Base-by-base conservation (phyloP, 768 basidiomycete genomes). In the Holtermannia corniformis region DNA sequence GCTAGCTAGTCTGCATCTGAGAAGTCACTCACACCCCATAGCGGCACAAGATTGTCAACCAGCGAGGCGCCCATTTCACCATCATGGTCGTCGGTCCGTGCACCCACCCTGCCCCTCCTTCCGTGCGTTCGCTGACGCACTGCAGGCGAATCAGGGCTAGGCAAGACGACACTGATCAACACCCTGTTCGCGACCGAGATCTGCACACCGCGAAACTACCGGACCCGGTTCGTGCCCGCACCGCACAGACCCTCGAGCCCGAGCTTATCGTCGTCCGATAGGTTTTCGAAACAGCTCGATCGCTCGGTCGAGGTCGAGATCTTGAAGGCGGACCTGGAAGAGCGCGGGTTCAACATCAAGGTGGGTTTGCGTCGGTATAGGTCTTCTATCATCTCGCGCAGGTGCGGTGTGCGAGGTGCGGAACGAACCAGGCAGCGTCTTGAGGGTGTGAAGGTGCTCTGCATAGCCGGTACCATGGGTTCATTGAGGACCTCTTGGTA, bases 21-120 rank as follows among this genome's bases (percentile, higher is more conserved):
- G 44, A 37, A 46, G 51, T 59, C 65, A 51, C 62, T 55, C 43
- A 25, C 27, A 28, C 28, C 47, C 23, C 59, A 46, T 72, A 96
- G 92, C 84, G 87, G 78, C 95, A 99, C 79, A 96, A 96, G 80
- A 97, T 97, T 71, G 91, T 97, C 59, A 92, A 90, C 58, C 93
- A 96, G 78, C 84, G 79, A 68, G 95, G 95, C 56, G 89, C 86
- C 5, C 92, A 96, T 76, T 96, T 96, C 77, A 97, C 95, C 53
- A 82, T 99, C 67, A 99, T 99, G 95, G 95, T 96, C 43, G 92
- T 96, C 56, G 95, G 95, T 89, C 65, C 72, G 86, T 72, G 24
- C 48, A 19, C 16, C n/a, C n/a, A n/a, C n/a, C 44, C 23, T 60
- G 21, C 19, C 5, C 5, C 41, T 37, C 47, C 49, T 43, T 46